Base-by-base conservation (phyloP, 176 grass and related monocot species). In the Triticum urartu region DNA sequence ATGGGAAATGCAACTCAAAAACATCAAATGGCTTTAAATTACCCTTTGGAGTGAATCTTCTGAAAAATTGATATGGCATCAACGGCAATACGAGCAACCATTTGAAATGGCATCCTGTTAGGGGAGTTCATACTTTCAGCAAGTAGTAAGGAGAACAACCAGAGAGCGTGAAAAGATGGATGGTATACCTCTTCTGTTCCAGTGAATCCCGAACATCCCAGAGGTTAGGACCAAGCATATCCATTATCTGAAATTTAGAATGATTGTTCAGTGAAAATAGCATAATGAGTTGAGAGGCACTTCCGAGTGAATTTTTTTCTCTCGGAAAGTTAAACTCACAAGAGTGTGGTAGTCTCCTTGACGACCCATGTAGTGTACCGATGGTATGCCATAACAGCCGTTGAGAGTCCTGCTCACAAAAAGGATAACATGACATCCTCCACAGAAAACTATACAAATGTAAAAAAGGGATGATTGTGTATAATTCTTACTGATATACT, bases 181-280 rank as follows among this genome's bases (percentile, higher is more conserved):
- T 33, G 61, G 22, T 75, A 73, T 84, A 82, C 89, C 88, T 85
- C 81, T 95, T 85, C 75, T 95, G 89, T 70, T 87, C 87, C 14
- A 82, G 58, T 79, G 94, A 93, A 88, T 95, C 93, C 94, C 89
- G 88, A 61, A 92, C 89, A 84, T 95, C 94, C 89, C 91, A 93
- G 61, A 95, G 86, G 88, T 91, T 95, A 60, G 94, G 89, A 61
- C 94, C 94, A 66, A 95, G 87, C 89, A 95, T 95, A 83, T 95
- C 94, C 94, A 95, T 95, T 82, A 95, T 89, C 94, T 93, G 77
- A 88, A 92, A 90, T 82, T 76, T 73, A 25, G 42, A 79, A 78
- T 85, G 5, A 14, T 26, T 32, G 78, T n/a, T 84, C 6, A 32
- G 14, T 77, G 39, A 80, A 81, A 54, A 24, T 33, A 43, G 9